Evolutionary conservation across 2,329 filamentous ascomycete species (phyloP).

Genomic region (Cordyceps fumosorosea): DNA sequence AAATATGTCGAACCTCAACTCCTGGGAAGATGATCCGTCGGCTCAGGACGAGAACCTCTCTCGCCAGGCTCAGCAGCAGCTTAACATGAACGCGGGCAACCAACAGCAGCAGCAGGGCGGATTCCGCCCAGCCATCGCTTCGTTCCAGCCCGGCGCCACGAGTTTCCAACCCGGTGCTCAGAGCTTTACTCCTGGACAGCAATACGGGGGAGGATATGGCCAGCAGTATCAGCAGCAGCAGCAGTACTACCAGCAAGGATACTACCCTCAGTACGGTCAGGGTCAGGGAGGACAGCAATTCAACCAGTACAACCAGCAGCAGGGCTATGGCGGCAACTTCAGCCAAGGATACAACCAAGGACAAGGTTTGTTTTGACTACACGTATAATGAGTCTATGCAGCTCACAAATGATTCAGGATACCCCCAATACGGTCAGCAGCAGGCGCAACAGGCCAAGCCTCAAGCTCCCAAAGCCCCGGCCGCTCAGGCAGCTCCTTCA

Average conservation of each 20-base stretch:
- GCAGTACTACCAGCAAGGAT: slow-evolving; percentile 46
- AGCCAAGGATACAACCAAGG: slow-evolving; percentile 46
- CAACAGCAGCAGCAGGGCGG: slow-evolving; percentile 38
- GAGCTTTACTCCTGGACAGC: slow-evolving; percentile 35
- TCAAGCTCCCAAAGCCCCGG: slow-evolving; percentile 35
- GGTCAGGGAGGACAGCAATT: slow-evolving; percentile 24
- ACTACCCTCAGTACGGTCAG: slow-evolving; percentile 53
- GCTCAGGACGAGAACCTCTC: slow-evolving; percentile 73
- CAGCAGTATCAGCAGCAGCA: slow-evolving; percentile 52
- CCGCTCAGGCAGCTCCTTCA: slow-evolving; percentile 37
- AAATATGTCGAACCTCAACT: slow-evolving; percentile 83
- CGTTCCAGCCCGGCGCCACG: slow-evolving; percentile 67
- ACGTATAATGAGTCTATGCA: neutral
- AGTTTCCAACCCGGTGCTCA: slow-evolving; percentile 58
- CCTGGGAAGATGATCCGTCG: slow-evolving; percentile 85
- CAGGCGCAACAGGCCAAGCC: slow-evolving; percentile 35
- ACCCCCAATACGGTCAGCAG: slow-evolving; percentile 46
- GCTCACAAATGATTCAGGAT: slow-evolving; percentile 33
- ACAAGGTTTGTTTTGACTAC: slow-evolving; percentile 29
- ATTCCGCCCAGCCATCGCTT: slow-evolving; percentile 54
- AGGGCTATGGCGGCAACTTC: slow-evolving; percentile 43
- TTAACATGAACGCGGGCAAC: slow-evolving; percentile 59
- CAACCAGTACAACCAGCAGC: slow-evolving; percentile 42
- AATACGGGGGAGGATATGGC: slow-evolving; percentile 52
- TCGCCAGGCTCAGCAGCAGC: slow-evolving; percentile 66